Base-by-base conservation (phyloP, 176 grass and related monocot species). In the Cocos nucifera region DNA sequence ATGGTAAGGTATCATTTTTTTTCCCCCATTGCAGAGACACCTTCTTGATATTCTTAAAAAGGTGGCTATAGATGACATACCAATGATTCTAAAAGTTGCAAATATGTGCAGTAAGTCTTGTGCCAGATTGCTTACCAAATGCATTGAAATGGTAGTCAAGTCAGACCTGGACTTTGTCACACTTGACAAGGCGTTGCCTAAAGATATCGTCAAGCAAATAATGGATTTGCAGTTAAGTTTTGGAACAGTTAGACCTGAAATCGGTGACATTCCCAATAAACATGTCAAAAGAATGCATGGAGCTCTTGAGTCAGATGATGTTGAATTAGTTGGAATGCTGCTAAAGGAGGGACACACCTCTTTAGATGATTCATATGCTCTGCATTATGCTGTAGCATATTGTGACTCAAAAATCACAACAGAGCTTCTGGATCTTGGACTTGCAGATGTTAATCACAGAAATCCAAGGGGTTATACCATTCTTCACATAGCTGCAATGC, bases 351-450 rank as follows among this genome's bases (percentile, higher is more conserved):
- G 88, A 53, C 80, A 76, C 16, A 86, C 93, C 25, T 89, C 83
- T 63, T 72, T 98, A 51, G 93, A 98, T 49, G 83, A 89, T 56
- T 76, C 93, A 14, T 98, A 75, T 81, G 93, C 88, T 18, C 74
- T 98, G 79, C 93, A 98, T 61, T 98, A 98, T 68, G 84, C 93
- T 30, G 88, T 98, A 0, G 84, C 85, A 69, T 79, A 86, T 52
- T 98, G 93, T 54, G 93, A 92, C 62, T 74, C 79, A 8, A 98
- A 98, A 75, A 86, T 98, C 54, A 98, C 88, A 27, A 79, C 62
- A 17, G 93, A 98, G 61, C 75, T 98, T 61, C 74, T 98, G 22
- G 93, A 92, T 67, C 69, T 83, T 20, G 76, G 77, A 61, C 79
- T 92, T 24, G 88, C 88, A 63, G 84, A 98, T 77, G 73, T 98